Conservation (phyloP, 2,329 filamentous ascomycete species). For the Zymoseptoria tritici region DNA sequence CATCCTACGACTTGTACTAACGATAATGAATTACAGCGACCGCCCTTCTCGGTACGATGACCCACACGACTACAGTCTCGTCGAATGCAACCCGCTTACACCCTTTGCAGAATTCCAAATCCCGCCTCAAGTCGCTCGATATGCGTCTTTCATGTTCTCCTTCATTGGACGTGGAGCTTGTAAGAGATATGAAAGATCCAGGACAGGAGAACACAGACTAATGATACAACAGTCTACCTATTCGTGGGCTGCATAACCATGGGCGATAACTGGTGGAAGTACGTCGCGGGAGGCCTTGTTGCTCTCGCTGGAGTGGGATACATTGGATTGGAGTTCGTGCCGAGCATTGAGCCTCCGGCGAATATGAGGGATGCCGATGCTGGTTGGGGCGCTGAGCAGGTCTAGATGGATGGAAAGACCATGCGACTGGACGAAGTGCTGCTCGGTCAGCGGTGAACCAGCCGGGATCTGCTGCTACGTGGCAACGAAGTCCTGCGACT, state of each 20-base stretch:
- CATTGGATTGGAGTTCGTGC: constrained; percentile 44
- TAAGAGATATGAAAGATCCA: constrained; percentile 42
- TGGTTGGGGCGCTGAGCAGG: constrained; percentile 48
- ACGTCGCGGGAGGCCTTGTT: constrained; percentile 70
- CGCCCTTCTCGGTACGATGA: constrained; percentile 41
- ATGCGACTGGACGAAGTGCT: background rate
- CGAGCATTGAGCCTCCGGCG: constrained; percentile 46
- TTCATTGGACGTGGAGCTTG: constrained; percentile 93
- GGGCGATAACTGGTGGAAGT: constrained; percentile 57
- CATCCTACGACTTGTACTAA: background rate
- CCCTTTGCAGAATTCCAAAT: constrained; percentile 73
- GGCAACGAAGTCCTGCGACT: background rate
- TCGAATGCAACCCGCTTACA: constrained; percentile 5
- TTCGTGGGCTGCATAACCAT: constrained; percentile 86
- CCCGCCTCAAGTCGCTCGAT: constrained; percentile 82
- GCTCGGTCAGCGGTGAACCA: background rate
- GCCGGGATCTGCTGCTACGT: background rate
- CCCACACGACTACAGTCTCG: background rate
- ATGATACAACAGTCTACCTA: constrained; percentile 67
- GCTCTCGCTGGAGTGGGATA: constrained; percentile 74
- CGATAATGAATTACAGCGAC: constrained; percentile 45
- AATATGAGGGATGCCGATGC: constrained; percentile 49
- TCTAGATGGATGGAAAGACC: constrained; percentile 29
- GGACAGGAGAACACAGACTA: constrained; percentile 3
- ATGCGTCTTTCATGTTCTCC: constrained; percentile 96